These are phyloP conservation scores for Passalora sequoiae DNA, from an alignment of 2,329 filamentous ascomycete species.

Conservation along the genomic window DNA sequence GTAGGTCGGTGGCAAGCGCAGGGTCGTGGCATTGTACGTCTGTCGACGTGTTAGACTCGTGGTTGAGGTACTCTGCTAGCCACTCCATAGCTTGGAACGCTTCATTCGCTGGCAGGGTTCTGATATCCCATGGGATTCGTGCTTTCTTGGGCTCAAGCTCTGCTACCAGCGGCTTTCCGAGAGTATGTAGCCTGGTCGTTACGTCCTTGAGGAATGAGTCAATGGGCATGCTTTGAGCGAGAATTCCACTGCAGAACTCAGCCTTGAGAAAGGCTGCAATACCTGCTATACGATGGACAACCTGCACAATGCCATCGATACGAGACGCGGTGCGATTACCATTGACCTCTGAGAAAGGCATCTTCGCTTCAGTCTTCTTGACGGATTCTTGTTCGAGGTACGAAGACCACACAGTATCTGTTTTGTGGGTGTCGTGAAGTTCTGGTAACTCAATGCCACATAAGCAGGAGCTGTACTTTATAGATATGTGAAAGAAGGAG, in stretches of 20 bases:
- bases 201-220: constrained; percentile 9
- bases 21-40: not conserved
- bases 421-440: too few relatives aligned
- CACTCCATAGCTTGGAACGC: constrained; percentile 14
- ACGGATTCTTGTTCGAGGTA: too few relatives aligned
- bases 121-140: constrained; percentile 9
- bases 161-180: constrained; percentile 11
- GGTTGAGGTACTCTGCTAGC: constrained; percentile 10
- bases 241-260: constrained; percentile 10
- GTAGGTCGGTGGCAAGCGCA: constrained; percentile 5
- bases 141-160: not conserved
- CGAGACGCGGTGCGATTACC: constrained; percentile 7
- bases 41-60: not conserved
- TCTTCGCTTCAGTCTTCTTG: too few relatives aligned
- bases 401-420: too few relatives aligned
- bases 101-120: constrained; percentile 1
- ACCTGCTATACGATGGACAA: constrained; percentile 11
- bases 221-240: constrained; percentile 7
- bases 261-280: constrained; percentile 14
- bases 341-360: too few relatives aligned
- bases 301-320: not conserved
- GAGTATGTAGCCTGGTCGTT: constrained; percentile 5
- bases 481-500: too few relatives aligned
- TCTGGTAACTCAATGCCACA: too few relatives aligned
- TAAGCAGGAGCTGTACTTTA: too few relatives aligned